Percentiles rank a stretch among this genome's conserved stretches.
Conservation (phyloP, 352 stramenopile species). For the Phytophthora constricta region DNA sequence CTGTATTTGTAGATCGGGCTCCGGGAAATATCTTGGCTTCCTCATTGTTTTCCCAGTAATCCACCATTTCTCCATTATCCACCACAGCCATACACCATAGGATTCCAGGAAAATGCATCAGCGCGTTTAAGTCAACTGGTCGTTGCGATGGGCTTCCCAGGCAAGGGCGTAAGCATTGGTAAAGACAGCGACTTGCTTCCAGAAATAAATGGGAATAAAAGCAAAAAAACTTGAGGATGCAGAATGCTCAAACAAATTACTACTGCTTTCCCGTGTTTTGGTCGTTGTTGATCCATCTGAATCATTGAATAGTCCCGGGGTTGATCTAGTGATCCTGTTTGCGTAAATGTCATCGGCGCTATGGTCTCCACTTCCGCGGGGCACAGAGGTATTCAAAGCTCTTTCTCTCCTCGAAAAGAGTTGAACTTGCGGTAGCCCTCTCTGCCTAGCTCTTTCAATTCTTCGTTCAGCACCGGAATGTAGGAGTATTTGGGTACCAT, state of each 20-base stretch:
- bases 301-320: neutral
- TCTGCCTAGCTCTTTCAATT: conserved; percentile 3
- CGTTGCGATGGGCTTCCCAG: no score
- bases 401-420: neutral
- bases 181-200: conserved; percentile 13
- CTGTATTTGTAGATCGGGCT: neutral
- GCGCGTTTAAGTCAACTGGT: no score
- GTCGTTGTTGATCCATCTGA: neutral
- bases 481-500: conserved; percentile 3
- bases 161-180: conserved; percentile 1
- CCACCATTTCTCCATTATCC: conserved; percentile 16
- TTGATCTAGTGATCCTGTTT: neutral
- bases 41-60: conserved; percentile 15
- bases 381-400: neutral
- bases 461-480: neutral
- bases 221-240: conserved; percentile 15
- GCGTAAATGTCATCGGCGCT: conserved; percentile 4
- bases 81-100: conserved; percentile 11
- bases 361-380: conserved; percentile 3
- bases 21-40: conserved; percentile 6
- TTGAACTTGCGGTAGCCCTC: neutral
- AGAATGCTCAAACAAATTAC: neutral
- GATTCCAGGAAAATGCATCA: conserved; percentile 5
- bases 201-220: conserved; percentile 5
- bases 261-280: neutral